These are phyloP conservation scores for Erysiphe pulchra DNA, from an alignment of 2,329 filamentous ascomycete genomes.

Conservation along the genomic window DNA sequence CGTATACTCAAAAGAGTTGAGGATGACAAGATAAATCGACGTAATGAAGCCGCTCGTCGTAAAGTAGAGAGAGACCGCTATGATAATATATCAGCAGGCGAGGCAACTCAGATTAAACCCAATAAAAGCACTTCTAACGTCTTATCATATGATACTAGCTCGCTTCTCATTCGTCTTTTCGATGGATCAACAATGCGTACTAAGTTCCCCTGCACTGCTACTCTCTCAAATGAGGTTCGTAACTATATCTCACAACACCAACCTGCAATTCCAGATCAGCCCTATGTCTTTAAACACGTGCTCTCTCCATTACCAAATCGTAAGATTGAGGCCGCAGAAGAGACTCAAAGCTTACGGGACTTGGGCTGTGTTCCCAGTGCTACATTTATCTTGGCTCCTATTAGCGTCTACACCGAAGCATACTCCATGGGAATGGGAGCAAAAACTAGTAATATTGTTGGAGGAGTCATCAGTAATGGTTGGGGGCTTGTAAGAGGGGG, in stretches of 20 bases:
- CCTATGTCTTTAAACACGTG: slow-evolving; percentile 68
- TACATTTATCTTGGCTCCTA: slow-evolving; percentile 58
- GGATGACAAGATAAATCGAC: slow-evolving; percentile 46
- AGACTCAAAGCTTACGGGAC: slow-evolving; percentile 37
- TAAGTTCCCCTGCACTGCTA: slow-evolving; percentile 38
- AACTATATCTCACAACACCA: slow-evolving; percentile 47
- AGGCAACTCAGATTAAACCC: slow-evolving; percentile 2
- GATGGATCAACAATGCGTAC: slow-evolving; percentile 59
- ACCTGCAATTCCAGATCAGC: slow-evolving; percentile 23
- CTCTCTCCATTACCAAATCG: slow-evolving; percentile 53
- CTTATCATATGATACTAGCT: slow-evolving; percentile 15
- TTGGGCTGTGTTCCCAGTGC: slow-evolving; percentile 55
- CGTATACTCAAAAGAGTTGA: slow-evolving; percentile 53
- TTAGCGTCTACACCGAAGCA: slow-evolving; percentile 32
- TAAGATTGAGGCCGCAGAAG: slow-evolving; percentile 49
- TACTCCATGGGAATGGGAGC: slow-evolving; percentile 17
- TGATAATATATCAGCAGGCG: slow-evolving; percentile 6
- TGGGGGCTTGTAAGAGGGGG: slow-evolving; percentile 16
- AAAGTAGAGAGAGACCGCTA: slow-evolving; percentile 16
- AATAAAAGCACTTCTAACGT: slow-evolving; percentile 1
- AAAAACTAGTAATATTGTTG: slow-evolving; percentile 10
- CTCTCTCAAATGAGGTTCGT: slow-evolving; percentile 40
- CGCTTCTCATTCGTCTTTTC: slow-evolving; percentile 57
- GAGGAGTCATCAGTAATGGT: slow-evolving; percentile 3
- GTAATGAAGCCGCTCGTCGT: slow-evolving; percentile 25